phyloP scores from a whole-genome alignment of 164 flowering plant genomes.

The Malania oleifera region DNA sequence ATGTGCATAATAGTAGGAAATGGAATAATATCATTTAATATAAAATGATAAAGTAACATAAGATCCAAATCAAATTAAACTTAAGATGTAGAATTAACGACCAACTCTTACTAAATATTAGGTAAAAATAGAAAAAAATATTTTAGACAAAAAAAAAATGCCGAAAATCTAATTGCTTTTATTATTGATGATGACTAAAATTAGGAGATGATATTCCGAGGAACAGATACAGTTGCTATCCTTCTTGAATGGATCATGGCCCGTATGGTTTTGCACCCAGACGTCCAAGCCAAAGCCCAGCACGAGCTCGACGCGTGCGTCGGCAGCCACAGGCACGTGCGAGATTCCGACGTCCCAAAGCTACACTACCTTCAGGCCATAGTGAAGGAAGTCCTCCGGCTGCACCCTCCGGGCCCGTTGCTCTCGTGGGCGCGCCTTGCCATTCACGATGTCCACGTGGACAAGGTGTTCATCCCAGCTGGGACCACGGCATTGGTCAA shows the following conservation, averaged over 20 bases:
- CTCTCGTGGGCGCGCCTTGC: slow-evolving; percentile 91
- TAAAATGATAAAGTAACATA: too few species aligned
- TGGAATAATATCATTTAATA: too few species aligned
- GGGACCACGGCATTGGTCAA: slow-evolving; percentile 92
- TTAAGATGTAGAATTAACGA: too few species aligned
- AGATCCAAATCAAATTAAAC: too few species aligned
- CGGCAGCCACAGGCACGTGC: slow-evolving; percentile 37
- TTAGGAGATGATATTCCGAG: slow-evolving; percentile 79
- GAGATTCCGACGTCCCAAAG: slow-evolving; percentile 52
- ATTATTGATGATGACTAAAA: too few species aligned
- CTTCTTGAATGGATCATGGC: slow-evolving; percentile 82
- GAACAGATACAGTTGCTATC: slow-evolving; percentile 73
- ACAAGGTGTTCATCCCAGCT: slow-evolving; percentile 54
- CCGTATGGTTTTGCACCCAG: slow-evolving; percentile 63
- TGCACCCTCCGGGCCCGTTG: slow-evolving; percentile 87
- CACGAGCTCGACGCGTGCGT: slow-evolving; percentile 45
- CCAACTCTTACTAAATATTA: too few species aligned
- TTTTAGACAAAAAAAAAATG: too few species aligned
- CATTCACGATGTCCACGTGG: slow-evolving; percentile 56
- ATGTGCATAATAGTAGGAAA: too few species aligned
- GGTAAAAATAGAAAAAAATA: too few species aligned
- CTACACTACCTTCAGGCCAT: slow-evolving; percentile 66
- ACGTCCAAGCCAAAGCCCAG: slow-evolving; percentile 60
- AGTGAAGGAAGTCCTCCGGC: slow-evolving; percentile 68
- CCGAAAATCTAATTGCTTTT: too few species aligned